Conservation (phyloP, 441 rosid species). For the Eruca vesicaria region DNA sequence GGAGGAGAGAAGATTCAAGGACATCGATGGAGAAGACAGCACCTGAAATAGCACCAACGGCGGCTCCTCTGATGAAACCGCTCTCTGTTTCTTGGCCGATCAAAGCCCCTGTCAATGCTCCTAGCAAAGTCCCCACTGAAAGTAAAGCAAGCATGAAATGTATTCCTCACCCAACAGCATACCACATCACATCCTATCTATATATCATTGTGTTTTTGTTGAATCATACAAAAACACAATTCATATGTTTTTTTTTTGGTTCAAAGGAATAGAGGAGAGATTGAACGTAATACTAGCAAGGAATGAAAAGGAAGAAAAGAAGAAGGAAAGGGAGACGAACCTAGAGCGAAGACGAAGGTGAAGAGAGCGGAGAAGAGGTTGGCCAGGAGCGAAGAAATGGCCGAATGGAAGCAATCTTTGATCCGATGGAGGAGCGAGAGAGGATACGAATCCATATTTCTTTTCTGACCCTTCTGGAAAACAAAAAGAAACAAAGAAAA, state of each 20-base stretch:
- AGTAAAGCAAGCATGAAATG: background rate
- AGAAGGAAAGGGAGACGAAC: slow-evolving; percentile 27
- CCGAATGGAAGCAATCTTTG: slow-evolving; percentile 53
- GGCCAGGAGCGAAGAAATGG: slow-evolving; percentile 67
- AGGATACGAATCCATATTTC: slow-evolving; percentile 35
- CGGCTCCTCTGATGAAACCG: slow-evolving; percentile 96
- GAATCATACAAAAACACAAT: background rate
- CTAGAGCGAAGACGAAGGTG: slow-evolving; percentile 93
- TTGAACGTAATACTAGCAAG: background rate
- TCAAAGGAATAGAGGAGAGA: background rate
- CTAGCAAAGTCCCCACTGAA: slow-evolving; percentile 88
- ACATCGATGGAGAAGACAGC: slow-evolving; percentile 99
- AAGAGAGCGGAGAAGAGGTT: slow-evolving; percentile 91
- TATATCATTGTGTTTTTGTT: background rate
- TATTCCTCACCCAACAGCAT: background rate
- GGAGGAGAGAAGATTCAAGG: slow-evolving; percentile 87
- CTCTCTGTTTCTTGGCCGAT: slow-evolving; percentile 98
- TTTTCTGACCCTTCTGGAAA: background rate
- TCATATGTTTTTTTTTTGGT: background rate
- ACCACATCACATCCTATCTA: background rate
- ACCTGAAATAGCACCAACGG: slow-evolving; percentile 95
- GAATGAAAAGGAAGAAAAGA: background rate
- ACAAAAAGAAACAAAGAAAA: background rate
- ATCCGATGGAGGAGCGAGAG: slow-evolving; percentile 51
- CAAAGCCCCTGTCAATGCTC: slow-evolving; percentile 96